These are phyloP conservation scores for Trichoderma erinaceum DNA, from an alignment of 495 filamentous ascomycete species.

Conservation along the genomic window DNA sequence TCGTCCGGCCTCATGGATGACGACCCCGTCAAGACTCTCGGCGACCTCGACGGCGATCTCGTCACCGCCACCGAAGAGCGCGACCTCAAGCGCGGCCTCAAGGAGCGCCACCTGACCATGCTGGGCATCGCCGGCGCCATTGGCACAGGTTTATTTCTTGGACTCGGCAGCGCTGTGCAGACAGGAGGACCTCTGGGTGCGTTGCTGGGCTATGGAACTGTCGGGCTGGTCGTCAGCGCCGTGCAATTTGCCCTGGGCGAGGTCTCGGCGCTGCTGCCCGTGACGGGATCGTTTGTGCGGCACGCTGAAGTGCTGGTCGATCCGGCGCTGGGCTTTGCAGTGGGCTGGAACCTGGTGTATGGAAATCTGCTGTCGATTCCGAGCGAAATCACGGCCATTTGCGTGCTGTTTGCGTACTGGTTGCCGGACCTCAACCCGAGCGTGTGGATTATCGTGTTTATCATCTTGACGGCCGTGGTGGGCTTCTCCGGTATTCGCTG, in stretches of 20 bases:
- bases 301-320: constrained; percentile 72
- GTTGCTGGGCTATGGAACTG: constrained; percentile 47
- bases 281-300: constrained; percentile 49
- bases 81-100: constrained; percentile 36
- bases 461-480: constrained; percentile 47
- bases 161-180: constrained; percentile 43
- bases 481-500: constrained; percentile 42
- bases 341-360: constrained; percentile 56
- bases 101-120: constrained; percentile 45
- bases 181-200: constrained; percentile 45
- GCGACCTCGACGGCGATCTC: constrained; percentile 22
- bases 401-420: constrained; percentile 55
- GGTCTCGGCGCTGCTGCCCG: constrained; percentile 57
- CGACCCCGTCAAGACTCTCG: neutral
- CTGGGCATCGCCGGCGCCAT: constrained; percentile 41
- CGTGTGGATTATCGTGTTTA: constrained; percentile 51
- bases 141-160: constrained; percentile 51
- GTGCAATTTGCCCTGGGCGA: constrained; percentile 55
- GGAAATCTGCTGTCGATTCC: constrained; percentile 47
- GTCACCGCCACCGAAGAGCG: constrained; percentile 31
- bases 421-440: constrained; percentile 44
- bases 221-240: constrained; percentile 44
- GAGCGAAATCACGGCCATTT: constrained; percentile 55
- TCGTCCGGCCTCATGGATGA: neutral
- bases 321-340: constrained; percentile 72